Conservation (phyloP, 352 stramenopile species). For the Globisporangium spiculum region DNA sequence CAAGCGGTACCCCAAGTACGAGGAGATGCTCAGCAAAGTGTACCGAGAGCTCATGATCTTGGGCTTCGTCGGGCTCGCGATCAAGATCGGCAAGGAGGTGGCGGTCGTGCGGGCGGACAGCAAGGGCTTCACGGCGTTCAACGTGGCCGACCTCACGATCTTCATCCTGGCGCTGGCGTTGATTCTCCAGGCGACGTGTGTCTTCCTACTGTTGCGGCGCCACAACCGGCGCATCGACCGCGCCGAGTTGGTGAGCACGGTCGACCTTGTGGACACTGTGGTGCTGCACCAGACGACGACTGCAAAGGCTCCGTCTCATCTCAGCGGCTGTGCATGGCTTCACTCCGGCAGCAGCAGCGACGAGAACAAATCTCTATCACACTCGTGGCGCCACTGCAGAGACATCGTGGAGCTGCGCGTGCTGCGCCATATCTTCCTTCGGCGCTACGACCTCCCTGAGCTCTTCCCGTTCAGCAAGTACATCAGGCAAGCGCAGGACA, state of each 20-base stretch:
- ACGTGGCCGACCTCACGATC: conserved; percentile 50
- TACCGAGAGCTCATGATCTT: conserved; percentile 62
- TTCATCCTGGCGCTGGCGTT: conserved; percentile 51
- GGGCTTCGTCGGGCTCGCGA: conserved; percentile 39
- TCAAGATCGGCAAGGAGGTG: conserved; percentile 49
- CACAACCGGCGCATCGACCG: conserved; percentile 32
- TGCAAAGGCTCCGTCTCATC: too few relatives aligned
- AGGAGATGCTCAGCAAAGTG: conserved; percentile 61
- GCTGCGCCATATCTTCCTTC: conserved; percentile 42
- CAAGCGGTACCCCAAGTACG: conserved; percentile 61
- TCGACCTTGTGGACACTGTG: conserved; percentile 30
- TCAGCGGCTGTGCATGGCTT: too few relatives aligned
- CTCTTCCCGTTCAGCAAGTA: conserved; percentile 75
- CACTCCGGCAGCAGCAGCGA: too few relatives aligned
- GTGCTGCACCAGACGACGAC: not conserved
- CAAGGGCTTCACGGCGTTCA: conserved; percentile 39
- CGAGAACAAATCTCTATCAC: too few relatives aligned
- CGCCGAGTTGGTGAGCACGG: conserved; percentile 37
- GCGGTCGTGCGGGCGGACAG: conserved; percentile 23
- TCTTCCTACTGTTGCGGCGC: conserved; percentile 39
- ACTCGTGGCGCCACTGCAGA: too few relatives aligned
- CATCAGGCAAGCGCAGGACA: conserved; percentile 60
- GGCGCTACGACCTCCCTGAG: conserved; percentile 36
- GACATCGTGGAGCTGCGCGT: too few relatives aligned
- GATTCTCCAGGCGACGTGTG: conserved; percentile 41